These are phyloP conservation scores for Cornus florida DNA, from an alignment of 148 eudicot genomes.

Conservation along the genomic window DNA sequence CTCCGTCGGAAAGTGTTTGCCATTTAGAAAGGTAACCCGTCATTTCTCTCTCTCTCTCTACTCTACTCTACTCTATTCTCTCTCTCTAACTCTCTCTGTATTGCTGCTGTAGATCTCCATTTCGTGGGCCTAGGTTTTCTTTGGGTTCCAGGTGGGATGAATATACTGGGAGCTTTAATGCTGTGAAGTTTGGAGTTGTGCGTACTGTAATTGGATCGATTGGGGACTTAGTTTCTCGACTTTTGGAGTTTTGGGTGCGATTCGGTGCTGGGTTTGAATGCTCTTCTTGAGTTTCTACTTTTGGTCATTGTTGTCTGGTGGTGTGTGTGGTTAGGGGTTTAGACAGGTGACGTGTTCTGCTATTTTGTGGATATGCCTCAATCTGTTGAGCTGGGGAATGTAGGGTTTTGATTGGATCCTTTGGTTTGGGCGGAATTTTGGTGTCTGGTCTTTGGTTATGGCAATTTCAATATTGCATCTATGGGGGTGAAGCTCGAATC, in stretches of 20 bases:
- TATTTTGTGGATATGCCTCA: not conserved
- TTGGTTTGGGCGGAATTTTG: not conserved
- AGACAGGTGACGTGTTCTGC: not conserved
- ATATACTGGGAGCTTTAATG: not conserved
- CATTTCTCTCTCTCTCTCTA: slow-evolving; percentile 12
- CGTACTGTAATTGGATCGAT: not conserved
- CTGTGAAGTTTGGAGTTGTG: not conserved
- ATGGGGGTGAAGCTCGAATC: too few species aligned
- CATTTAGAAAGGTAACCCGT: slow-evolving; percentile 36
- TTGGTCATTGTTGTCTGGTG: not conserved
- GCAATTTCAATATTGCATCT: too few species aligned
- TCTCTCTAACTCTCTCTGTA: not conserved
- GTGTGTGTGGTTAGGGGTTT: not conserved
- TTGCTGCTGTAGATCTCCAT: not conserved
- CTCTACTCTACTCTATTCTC: too few species aligned
- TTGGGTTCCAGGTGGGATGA: not conserved
- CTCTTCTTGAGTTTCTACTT: not conserved
- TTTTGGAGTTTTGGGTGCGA: not conserved
- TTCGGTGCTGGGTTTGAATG: not conserved
- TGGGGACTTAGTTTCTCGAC: not conserved
- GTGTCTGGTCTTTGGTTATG: not conserved
- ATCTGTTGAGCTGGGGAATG: not conserved
- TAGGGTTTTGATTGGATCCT: slow-evolving; percentile 7
- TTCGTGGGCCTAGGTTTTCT: not conserved
- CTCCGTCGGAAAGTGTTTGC: slow-evolving; percentile 23